phyloP scores from a whole-genome alignment of 164 flowering plant genomes.

The Vitis riparia region DNA sequence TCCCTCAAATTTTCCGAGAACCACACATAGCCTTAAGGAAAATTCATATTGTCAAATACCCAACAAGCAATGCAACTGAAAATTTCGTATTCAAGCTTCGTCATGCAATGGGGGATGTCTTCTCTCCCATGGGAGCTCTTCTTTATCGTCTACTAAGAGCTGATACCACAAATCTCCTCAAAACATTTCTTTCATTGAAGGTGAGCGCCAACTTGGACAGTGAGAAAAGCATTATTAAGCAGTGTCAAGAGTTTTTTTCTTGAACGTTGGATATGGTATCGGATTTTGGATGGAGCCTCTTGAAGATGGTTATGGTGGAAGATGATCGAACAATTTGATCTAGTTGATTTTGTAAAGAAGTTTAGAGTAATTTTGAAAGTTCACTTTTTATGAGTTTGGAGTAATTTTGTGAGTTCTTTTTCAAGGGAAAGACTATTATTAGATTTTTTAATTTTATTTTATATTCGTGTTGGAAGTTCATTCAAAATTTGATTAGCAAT shows the following conservation, averaged over 20 bases:
- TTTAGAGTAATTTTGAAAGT: no score
- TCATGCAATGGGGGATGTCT: conserved; percentile 77
- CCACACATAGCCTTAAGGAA: conserved; percentile 35
- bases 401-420: no score
- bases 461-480: no score
- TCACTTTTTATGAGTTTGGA: no score
- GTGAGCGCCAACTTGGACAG: neutral
- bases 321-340: conserved; percentile 49
- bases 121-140: conserved; percentile 61
- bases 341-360: no score
- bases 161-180: conserved; percentile 52
- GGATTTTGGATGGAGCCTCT: conserved; percentile 46
- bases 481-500: no score
- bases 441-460: no score
- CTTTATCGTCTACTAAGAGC: conserved; percentile 51
- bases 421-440: no score
- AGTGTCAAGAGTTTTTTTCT: conserved; percentile 16
- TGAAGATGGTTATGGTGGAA: conserved; percentile 36
- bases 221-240: neutral
- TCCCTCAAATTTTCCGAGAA: no score
- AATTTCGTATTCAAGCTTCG: conserved; percentile 55
- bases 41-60: conserved; percentile 53
- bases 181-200: conserved; percentile 42
- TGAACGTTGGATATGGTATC: conserved; percentile 14
- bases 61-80: conserved; percentile 52